Base-by-base conservation (phyloP, 108 stramenopile genomes). In the Pseudonitzschia multiseries region DNA sequence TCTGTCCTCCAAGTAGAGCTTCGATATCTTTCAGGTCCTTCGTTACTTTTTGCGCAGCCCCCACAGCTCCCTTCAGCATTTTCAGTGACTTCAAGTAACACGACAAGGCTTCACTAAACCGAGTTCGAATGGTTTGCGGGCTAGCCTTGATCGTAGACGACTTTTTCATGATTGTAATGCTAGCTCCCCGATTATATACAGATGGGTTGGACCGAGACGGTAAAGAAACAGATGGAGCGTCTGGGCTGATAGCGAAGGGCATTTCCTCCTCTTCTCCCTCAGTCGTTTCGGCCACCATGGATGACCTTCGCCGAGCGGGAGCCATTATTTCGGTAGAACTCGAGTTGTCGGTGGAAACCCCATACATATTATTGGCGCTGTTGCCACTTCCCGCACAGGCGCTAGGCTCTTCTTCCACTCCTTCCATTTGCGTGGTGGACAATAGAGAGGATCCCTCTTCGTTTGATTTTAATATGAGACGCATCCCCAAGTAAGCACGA, bases 401-500 rank as follows among this genome's bases (percentile, higher is more conserved):
- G 27, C 13, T 0, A 41, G 79, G 77, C 33, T 86, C 89, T 63
- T 90, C 91, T 56, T 85, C 89, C 14, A 90, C 80, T 24, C 83
- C 89, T 57, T 93, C 93, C 93, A 94, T 94, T 36, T 84, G 81
- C 31, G 78, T 70, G 26, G 84, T 65, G 22, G 88, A 84, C 21
- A 86, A 77, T 3, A 83, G 31, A 18, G 80, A 83, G 24, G 85
- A 88, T 27, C 77, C 79, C 26, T 75, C 81, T 26, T 76, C 69
- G 36, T 81, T 84, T 50, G 61, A 82, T 69, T 76, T 70, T 29
- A 81, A 62, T 4, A 81, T 33, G 13, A 90, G 72, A 13, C 87
- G 80, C 94, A 96, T 92, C 31, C 90, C 94, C 57, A 92, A 48
- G 61, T 88, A 93, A 0, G 94, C 92, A 53, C 92, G 74, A 12